Conservation (phyloP, 805 yeast genomes). For the Dipodascus geniculatus region DNA sequence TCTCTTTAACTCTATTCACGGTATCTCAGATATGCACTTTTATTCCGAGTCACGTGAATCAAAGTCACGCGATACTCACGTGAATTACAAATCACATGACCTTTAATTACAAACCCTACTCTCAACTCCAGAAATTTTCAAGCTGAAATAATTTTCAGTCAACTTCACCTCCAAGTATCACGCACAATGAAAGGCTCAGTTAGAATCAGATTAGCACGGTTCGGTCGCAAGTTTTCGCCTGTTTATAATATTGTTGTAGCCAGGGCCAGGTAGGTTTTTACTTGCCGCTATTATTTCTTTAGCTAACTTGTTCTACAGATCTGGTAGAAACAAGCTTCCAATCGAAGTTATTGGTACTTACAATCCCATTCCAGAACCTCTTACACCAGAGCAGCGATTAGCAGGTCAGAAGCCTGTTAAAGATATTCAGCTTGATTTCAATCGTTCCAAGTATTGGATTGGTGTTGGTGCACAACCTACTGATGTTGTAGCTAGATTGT, state of each 20-base stretch:
- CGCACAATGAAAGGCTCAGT: conserved; percentile 52
- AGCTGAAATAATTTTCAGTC: neutral
- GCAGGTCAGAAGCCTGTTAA: conserved; percentile 52
- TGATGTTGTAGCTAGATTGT: conserved; percentile 61
- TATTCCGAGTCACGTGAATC: neutral
- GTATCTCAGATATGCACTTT: too few relatives aligned
- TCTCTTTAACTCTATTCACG: neutral
- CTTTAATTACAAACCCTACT: neutral
- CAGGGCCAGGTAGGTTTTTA: conserved; percentile 32
- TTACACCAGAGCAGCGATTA: conserved; percentile 48
- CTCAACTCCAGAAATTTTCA: neutral
- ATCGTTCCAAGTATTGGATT: conserved; percentile 88
- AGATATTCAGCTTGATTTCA: conserved; percentile 74
- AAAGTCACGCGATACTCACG: neutral
- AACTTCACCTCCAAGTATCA: conserved; percentile 1
- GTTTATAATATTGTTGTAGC: conserved; percentile 88
- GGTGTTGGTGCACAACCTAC: conserved; percentile 96
- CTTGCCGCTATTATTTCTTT: neutral
- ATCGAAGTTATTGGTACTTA: conserved; percentile 93
- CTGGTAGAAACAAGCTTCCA: conserved; percentile 82
- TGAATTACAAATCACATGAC: neutral
- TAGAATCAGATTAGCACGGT: conserved; percentile 81
- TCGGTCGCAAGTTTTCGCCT: conserved; percentile 83
- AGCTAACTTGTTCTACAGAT: conserved; percentile 17
- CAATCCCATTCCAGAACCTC: conserved; percentile 67